These are phyloP conservation scores for Teunomyces panamensis DNA, from an alignment of 805 yeast species.

Conservation along the genomic window DNA sequence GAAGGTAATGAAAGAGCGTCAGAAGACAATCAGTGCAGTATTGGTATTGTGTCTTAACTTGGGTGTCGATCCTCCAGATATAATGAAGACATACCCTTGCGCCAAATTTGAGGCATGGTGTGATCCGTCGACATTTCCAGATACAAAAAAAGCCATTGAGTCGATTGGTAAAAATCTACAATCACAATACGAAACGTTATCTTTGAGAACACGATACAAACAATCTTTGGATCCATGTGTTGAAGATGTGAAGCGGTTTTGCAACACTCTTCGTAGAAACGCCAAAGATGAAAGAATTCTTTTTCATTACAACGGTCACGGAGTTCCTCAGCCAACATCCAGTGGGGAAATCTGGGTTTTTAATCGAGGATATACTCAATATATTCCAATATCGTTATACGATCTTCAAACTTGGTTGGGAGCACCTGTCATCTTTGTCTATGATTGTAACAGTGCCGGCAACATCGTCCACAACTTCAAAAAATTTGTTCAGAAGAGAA, in stretches of 20 bases:
- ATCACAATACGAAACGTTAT: conserved; percentile 82
- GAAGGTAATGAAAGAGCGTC: conserved; percentile 87
- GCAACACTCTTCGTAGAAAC: conserved; percentile 81
- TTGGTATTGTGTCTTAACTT: conserved; percentile 84
- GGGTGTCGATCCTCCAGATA: conserved; percentile 97
- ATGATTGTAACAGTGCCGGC: conserved; percentile 94
- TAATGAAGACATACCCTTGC: conserved; percentile 87
- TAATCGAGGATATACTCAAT: conserved; percentile 94
- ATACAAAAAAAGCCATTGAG: conserved; percentile 87
- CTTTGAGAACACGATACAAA: conserved; percentile 84
- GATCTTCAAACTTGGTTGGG: conserved; percentile 97
- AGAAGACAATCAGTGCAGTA: conserved; percentile 91
- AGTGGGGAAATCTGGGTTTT: conserved; percentile 98
- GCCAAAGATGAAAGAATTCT: conserved; percentile 92
- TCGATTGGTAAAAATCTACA: conserved; percentile 87
- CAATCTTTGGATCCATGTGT: conserved; percentile 92
- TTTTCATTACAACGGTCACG: conserved; percentile 97
- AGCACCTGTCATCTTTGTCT: conserved; percentile 93
- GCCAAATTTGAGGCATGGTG: conserved; percentile 92
- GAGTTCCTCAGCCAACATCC: conserved; percentile 95
- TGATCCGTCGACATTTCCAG: conserved; percentile 78
- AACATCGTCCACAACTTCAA: conserved; percentile 87
- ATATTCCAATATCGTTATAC: conserved; percentile 92
- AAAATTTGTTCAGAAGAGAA: conserved; percentile 83
- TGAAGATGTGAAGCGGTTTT: conserved; percentile 89